Evolutionary conservation across 2,329 filamentous ascomycete species (phyloP).

Genomic region (Akanthomyces uredinophilus): DNA sequence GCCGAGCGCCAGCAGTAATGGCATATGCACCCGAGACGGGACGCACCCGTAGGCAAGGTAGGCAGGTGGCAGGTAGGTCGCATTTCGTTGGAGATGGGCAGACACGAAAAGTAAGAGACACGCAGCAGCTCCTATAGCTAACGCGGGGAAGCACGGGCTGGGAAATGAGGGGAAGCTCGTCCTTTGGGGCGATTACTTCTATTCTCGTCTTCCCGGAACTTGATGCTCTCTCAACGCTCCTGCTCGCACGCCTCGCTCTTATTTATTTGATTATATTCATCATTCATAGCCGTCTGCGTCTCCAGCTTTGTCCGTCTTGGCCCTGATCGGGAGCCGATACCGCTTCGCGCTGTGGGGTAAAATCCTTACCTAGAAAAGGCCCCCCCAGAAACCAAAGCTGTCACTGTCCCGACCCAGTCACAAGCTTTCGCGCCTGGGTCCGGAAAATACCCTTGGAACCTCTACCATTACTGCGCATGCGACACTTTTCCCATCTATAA

Average conservation of each 20-base stretch:
- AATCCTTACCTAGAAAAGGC: neutral
- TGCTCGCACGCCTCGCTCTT: too few relatives aligned
- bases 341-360: conserved; percentile 12
- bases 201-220: neutral
- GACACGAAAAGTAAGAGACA: neutral
- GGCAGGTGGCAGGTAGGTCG: neutral
- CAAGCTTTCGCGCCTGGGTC: neutral
- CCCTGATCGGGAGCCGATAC: conserved; percentile 11
- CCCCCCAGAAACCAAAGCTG: neutral
- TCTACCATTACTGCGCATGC: neutral
- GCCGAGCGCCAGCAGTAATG: neutral
- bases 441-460: neutral
- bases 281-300: neutral
- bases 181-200: neutral
- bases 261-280: neutral
- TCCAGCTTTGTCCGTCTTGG: neutral
- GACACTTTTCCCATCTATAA: neutral
- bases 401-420: conserved; percentile 9
- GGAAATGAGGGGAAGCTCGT: conserved; percentile 10
- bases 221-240: neutral
- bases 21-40: conserved; percentile 1
- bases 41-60: neutral
- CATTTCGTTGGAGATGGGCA: neutral
- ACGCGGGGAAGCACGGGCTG: conserved; percentile 11
- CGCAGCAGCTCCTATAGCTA: conserved; percentile 1